phyloP scores from a whole-genome alignment of 2,329 filamentous ascomycete genomes.

The Teratosphaeria viscida region DNA sequence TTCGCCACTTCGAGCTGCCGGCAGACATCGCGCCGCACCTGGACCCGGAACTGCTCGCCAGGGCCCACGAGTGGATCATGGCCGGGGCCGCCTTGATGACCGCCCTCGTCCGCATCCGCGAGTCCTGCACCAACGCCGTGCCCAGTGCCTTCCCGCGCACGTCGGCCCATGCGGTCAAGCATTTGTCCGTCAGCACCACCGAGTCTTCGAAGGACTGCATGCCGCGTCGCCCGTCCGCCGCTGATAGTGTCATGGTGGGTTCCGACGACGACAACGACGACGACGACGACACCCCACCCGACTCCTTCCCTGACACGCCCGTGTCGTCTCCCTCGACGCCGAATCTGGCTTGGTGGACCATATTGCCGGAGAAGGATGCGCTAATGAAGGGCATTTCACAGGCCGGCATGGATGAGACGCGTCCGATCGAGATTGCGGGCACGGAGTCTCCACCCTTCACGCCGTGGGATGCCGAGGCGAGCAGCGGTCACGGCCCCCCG shows the following conservation, averaged over 20 bases:
- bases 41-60: conserved; percentile 24
- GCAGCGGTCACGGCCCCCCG: conserved; percentile 12
- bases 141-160: conserved; percentile 22
- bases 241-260: neutral
- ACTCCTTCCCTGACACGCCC: neutral
- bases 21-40: conserved; percentile 28
- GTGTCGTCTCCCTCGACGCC: neutral
- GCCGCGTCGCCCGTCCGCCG: neutral
- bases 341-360: neutral
- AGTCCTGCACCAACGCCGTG: conserved; percentile 24
- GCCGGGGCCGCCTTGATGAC: conserved; percentile 37
- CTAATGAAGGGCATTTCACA: neutral
- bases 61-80: conserved; percentile 29
- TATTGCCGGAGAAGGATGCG: neutral
- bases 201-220: neutral
- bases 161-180: neutral
- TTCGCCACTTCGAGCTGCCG: conserved; percentile 30
- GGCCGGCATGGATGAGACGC: neutral
- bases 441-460: conserved; percentile 25
- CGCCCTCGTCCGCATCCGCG: conserved; percentile 26
- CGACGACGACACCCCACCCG: neutral
- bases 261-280: neutral
- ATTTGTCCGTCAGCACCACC: neutral
- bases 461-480: conserved; percentile 13
- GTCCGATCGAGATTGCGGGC: conserved; percentile 6